Base-by-base conservation (phyloP, 495 filamentous ascomycete species). In the Tricharina praecox region DNA sequence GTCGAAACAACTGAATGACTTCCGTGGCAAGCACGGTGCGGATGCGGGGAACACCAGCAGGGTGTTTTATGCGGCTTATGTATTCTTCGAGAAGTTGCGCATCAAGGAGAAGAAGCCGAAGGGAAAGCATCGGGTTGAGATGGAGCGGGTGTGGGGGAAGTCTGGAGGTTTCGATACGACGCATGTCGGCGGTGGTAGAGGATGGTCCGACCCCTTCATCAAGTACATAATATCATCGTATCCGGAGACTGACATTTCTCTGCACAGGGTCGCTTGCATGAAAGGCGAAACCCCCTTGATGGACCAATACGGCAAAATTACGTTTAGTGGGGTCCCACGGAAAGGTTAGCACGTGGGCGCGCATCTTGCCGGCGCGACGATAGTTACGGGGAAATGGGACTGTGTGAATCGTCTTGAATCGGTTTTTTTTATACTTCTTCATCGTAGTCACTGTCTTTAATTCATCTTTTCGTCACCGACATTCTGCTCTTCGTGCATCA, bases 81-180 rank as follows among this genome's bases (percentile, higher is more conserved):
- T 68, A 21, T 73, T 59, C 64, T 77, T 77, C 46, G 75, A 78
- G 61, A 79, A 78, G 65, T 33, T 75, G 47, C 58, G 73, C 24
- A 59, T 77, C 32, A 64, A 65, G 44, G 62, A 73, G 53, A 65
- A 64, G 16, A 74, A 73, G 65, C 63, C 68, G 23, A 78, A 75
- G 65, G 66, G 51, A 4, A 65, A 67, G 46, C 62, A 67, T 45
- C 57, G 75, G 10, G 32, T 63, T 58, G 66, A 67, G 10, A 77
- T 76, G 74, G 74, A 78, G 62, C 26, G 63, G 19, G 50, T 65
- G 13, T 74, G 62, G 61, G 45, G 43, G 0, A 3, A 25, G 9
- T 3, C 38, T 3, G 48, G 48, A 9, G 48, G 48, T 10, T 32
- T 50, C n/a, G 24, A 50, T 34, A 50, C 18, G 8, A 45, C 26